Percentiles rank a stretch among this genome's conserved stretches.
phyloP scores from a whole-genome alignment of 768 basidiomycete species.

The Kwoniella europaea region DNA sequence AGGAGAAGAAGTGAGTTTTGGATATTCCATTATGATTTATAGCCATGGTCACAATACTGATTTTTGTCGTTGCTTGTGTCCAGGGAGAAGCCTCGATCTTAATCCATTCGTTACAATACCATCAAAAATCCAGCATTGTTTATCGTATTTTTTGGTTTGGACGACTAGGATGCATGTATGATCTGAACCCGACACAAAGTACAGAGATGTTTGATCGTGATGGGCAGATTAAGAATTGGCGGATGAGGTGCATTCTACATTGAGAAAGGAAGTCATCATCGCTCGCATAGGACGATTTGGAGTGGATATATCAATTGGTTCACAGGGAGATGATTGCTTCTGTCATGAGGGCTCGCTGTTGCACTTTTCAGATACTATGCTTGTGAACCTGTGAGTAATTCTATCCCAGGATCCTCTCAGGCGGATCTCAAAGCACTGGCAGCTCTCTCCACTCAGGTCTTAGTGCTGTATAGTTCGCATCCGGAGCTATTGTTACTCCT shows the following conservation, averaged over 20 bases:
- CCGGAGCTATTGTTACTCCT: too few relatives aligned
- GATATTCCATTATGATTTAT: too few relatives aligned
- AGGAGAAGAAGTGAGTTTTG: constrained; percentile 84
- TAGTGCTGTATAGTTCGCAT: too few relatives aligned
- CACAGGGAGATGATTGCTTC: too few relatives aligned
- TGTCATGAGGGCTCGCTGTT: not conserved
- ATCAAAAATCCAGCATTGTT: constrained; percentile 14
- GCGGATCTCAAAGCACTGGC: too few relatives aligned
- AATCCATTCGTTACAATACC: constrained; percentile 22
- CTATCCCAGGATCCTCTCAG: too few relatives aligned
- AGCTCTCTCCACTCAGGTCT: too few relatives aligned
- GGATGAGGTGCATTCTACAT: too few relatives aligned
- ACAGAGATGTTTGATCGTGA: too few relatives aligned
- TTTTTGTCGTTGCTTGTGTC: constrained; percentile 17
- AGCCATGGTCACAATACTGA: not conserved
- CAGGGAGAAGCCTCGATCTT: constrained; percentile 56
- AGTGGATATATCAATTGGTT: constrained; percentile 42
- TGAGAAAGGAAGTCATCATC: too few relatives aligned
- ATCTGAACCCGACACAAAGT: constrained; percentile 8
- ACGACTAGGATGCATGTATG: constrained; percentile 41
- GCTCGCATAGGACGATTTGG: not conserved
- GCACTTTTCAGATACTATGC: not conserved
- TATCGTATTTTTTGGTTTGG: constrained; percentile 25
- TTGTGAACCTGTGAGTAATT: too few relatives aligned
- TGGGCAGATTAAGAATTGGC: too few relatives aligned